A percentile compares a stretch with the other conserved stretches of the same genome.
phyloP scores from a whole-genome alignment of 1,284 basidiomycete genomes.

The Trametes polyzona region DNA sequence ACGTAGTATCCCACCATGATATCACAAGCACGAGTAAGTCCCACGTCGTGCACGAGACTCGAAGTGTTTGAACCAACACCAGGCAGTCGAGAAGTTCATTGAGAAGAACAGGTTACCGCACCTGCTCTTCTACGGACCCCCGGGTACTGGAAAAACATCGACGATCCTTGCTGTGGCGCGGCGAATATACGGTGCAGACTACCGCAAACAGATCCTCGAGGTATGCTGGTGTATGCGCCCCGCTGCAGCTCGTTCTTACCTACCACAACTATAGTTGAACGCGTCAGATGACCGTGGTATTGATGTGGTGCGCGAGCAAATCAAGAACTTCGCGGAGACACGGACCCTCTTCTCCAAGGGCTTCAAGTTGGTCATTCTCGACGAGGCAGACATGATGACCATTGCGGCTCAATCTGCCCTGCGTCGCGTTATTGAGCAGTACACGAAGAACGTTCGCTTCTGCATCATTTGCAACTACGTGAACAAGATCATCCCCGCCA shows the following conservation, averaged over 20 bases:
- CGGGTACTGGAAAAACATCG: constrained; percentile 97
- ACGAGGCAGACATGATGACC: constrained; percentile 99
- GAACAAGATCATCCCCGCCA: constrained; percentile 98
- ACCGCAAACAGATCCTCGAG: constrained; percentile 92
- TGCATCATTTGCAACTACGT: constrained; percentile 99
- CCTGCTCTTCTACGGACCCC: constrained; percentile 96
- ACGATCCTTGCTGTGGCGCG: constrained; percentile 97
- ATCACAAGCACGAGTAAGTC: constrained; percentile 88
- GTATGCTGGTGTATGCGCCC: constrained; percentile 44
- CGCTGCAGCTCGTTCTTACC: not conserved
- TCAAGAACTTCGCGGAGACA: constrained; percentile 98
- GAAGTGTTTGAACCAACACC: not conserved
- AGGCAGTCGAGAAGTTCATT: constrained; percentile 94
- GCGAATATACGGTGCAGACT: constrained; percentile 86
- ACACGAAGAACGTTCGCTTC: constrained; percentile 98
- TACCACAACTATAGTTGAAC: constrained; percentile 67
- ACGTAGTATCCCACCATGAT: constrained; percentile 94
- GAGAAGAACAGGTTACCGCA: constrained; percentile 95
- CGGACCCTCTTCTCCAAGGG: constrained; percentile 90
- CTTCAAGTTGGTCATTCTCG: constrained; percentile 97
- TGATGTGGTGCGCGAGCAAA: constrained; percentile 97
- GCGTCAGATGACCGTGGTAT: constrained; percentile 98
- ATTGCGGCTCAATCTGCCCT: constrained; percentile 96
- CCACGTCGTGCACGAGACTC: not conserved
- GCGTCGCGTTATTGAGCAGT: constrained; percentile 97